Conservation (phyloP, 352 stramenopile genomes). For the Phytophthora litchii region DNA sequence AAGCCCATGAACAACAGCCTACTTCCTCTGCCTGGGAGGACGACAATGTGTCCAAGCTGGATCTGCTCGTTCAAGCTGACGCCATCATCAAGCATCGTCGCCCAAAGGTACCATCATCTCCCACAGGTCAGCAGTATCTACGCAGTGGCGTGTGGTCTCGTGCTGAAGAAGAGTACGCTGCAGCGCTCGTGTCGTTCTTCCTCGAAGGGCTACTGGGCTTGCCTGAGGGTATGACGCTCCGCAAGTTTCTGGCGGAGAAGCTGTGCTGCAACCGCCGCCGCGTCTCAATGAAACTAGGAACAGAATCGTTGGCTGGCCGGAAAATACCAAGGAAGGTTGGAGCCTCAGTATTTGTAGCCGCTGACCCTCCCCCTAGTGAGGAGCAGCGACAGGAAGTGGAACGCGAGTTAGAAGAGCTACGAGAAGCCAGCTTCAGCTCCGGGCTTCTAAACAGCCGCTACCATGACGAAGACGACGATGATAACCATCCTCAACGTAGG, state of each 20-base stretch:
- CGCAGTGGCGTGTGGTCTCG: slow-evolving; percentile 69
- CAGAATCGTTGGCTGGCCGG: slow-evolving; percentile 58
- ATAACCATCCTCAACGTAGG: slow-evolving; percentile 7
- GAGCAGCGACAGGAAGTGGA: slow-evolving; percentile 42
- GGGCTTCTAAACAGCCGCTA: slow-evolving; percentile 15
- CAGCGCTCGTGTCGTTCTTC: slow-evolving; percentile 71
- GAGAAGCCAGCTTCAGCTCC: slow-evolving; percentile 42
- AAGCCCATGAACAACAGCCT: slow-evolving; percentile 11
- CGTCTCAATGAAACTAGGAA: slow-evolving; percentile 77
- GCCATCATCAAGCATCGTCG: slow-evolving; percentile 56
- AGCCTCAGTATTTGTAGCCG: slow-evolving; percentile 63
- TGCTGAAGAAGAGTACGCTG: slow-evolving; percentile 70
- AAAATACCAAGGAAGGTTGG: slow-evolving; percentile 74
- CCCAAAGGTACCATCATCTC: slow-evolving; percentile 18
- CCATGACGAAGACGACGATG: slow-evolving; percentile 8
- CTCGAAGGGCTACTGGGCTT: slow-evolving; percentile 56
- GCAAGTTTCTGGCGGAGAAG: slow-evolving; percentile 72
- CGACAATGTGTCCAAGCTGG: slow-evolving; percentile 54
- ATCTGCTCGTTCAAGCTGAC: slow-evolving; percentile 74
- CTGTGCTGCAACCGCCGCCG: slow-evolving; percentile 67
- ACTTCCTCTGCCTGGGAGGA: slow-evolving; percentile 18
- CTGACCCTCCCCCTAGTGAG: slow-evolving; percentile 38
- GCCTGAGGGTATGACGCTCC: slow-evolving; percentile 62
- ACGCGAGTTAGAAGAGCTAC: slow-evolving; percentile 41
- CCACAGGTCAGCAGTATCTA: slow-evolving; percentile 31